Base-by-base conservation (phyloP, 2,329 filamentous ascomycete genomes). In the Hortaea sp. region DNA sequence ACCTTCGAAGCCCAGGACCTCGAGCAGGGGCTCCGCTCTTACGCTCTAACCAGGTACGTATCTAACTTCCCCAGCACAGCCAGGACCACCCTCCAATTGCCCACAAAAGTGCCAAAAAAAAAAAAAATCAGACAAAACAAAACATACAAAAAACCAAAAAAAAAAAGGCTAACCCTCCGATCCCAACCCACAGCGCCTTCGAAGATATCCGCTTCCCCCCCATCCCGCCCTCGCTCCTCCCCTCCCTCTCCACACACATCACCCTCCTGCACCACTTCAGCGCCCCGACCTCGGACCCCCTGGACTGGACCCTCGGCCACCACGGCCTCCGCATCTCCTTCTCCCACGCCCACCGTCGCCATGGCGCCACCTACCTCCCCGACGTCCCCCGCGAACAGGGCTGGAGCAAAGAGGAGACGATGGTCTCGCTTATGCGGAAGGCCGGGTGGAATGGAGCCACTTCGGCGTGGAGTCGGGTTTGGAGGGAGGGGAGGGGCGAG, bases 311-410 rank as follows among this genome's bases (percentile, higher is more conserved):
- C 28, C 68, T 98, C 12, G 92, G 90, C 51, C 78, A 73, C 2
- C 92, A 98, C 65, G 92, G 92, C 3, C 73, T 97, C 42, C 81
- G 88, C 39, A 88, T 98, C 55, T 83, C 79, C 42, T 97, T 98
- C 67, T 73, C 74, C n/a, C 74, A 87, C 56, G 76, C 81, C 54
- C 81, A 81, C 11, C 76, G 81, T 42, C 78, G 84, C 41, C 88
- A 87, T 61, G 86, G 88, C 11, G 78, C 88, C 1, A 95, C 92
- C 0, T 98, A 97, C 61, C 75, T 98, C 10, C 92, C 92, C 0
- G 87, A 95, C 62, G 88, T 98, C 5, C 85, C 90, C 7, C 71
- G 77, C 1, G 92, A 98, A 71, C 92, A 97, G 64, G 89, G 87
- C 11, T 98, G 92, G 92, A 86, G 78, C 7, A 89, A 92, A 66